A percentile compares a stretch with the other conserved stretches of the same genome.
Conservation (phyloP, 1,139 yeast genomes). For the Suhomyces atakaporum region DNA sequence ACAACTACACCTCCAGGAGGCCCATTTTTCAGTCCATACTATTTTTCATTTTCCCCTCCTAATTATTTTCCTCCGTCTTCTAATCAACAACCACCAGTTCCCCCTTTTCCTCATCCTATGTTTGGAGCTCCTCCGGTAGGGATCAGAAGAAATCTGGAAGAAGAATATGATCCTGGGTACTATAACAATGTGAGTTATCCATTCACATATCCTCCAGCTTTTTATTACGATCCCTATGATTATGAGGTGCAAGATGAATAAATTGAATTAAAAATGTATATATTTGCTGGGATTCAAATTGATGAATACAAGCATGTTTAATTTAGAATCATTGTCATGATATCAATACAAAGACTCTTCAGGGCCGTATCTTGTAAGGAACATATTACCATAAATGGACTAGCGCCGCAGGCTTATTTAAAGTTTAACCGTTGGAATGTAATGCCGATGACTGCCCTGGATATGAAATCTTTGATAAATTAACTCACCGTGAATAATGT, state of each 20-base stretch:
- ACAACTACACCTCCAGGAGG: slow-evolving; percentile 7
- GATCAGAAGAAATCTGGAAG: slow-evolving; percentile 6
- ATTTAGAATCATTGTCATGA: too few species aligned
- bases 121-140: slow-evolving; percentile 1
- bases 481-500: too few species aligned
- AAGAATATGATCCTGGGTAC: slow-evolving; percentile 4
- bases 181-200: slow-evolving; percentile 3
- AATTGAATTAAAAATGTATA: neutral
- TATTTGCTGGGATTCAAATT: neutral
- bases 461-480: too few species aligned
- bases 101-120: slow-evolving; percentile 6
- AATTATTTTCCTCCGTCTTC: slow-evolving; percentile 2
- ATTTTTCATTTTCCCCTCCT: slow-evolving; percentile 8
- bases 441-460: too few species aligned
- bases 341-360: too few species aligned
- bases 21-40: slow-evolving; percentile 9
- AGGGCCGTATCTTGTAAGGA: too few species aligned
- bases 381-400: neutral
- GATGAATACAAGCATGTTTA: too few species aligned
- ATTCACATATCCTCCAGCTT: slow-evolving; percentile 6
- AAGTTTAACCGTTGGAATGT: too few species aligned
- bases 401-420: too few species aligned
- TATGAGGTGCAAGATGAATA: neutral
- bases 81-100: slow-evolving; percentile 1
- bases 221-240: slow-evolving; percentile 6